A percentile compares a stretch with the other conserved stretches of the same genome.
Conservation (phyloP, 2,329 filamentous ascomycete genomes). For the Endoconidiophora polonica region DNA sequence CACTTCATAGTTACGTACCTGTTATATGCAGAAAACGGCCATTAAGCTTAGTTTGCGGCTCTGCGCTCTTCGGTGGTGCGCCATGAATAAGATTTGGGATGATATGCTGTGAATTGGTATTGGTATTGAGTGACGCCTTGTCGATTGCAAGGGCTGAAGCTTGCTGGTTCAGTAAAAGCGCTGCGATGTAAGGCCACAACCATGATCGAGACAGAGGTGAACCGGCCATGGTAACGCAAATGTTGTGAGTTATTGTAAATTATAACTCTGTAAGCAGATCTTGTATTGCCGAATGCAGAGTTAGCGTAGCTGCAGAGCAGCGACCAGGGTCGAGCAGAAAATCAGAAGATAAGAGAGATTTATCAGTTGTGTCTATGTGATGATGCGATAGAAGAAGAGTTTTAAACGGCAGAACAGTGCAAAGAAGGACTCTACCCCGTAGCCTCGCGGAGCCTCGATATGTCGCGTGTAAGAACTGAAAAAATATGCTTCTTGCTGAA, state of each 20-base stretch:
- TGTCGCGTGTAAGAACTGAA: too few species aligned
- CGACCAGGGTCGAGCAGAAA: background rate
- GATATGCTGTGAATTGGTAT: background rate
- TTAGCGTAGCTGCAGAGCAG: background rate
- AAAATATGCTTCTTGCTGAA: background rate
- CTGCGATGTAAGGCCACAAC: constrained; percentile 2
- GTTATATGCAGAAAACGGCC: constrained; percentile 80
- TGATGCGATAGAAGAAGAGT: too few species aligned
- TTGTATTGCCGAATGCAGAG: background rate
- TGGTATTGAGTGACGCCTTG: background rate
- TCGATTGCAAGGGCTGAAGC: constrained; percentile 3
- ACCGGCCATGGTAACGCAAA: background rate
- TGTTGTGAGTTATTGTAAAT: background rate
- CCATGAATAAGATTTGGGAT: too few species aligned
- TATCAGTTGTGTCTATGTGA: background rate
- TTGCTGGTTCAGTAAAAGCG: constrained; percentile 7
- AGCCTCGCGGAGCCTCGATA: background rate
- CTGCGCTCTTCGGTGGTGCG: too few species aligned
- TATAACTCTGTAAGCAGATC: background rate
- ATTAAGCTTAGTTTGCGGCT: constrained; percentile 25
- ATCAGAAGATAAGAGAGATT: background rate
- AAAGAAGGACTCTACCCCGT: background rate
- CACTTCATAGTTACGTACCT: constrained; percentile 34
- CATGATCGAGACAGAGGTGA: constrained; percentile 3
- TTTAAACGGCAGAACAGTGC: background rate